Percentiles rank a stretch among this genome's conserved stretches.
Conservation (phyloP, 202 grass and related monocot genomes). For the Zizania palustris region DNA sequence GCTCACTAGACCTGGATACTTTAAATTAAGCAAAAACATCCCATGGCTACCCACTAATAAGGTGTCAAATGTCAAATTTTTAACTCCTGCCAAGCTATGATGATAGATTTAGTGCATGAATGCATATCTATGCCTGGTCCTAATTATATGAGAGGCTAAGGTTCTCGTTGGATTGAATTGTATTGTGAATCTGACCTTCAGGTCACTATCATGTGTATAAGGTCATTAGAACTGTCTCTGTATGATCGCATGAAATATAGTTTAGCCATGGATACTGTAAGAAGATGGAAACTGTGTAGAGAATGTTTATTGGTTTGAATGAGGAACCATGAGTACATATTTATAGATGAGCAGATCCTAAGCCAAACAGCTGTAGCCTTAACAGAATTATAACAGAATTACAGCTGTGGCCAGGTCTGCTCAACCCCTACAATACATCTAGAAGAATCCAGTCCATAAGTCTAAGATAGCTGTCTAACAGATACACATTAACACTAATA, state of each 20-base stretch:
- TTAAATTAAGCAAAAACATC: neutral
- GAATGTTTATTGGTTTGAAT: too few relatives aligned
- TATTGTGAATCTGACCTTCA: neutral
- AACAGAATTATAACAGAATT: too few relatives aligned
- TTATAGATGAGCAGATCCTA: too few relatives aligned
- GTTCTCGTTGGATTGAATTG: neutral
- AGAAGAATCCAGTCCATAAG: too few relatives aligned
- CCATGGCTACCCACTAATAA: neutral
- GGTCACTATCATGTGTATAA: conserved; percentile 17
- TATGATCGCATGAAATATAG: neutral
- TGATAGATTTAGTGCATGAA: conserved; percentile 7
- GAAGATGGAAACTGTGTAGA: too few relatives aligned
- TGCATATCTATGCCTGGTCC: neutral
- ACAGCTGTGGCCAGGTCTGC: too few relatives aligned
- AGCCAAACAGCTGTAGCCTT: too few relatives aligned
- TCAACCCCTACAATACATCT: too few relatives aligned
- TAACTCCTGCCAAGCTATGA: neutral
- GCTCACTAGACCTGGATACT: neutral
- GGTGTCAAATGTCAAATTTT: conserved; percentile 6
- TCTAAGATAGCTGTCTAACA: too few relatives aligned
- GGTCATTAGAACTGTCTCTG: conserved; percentile 13
- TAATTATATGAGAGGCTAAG: conserved; percentile 19
- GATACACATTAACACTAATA: conserved; percentile 17
- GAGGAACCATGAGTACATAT: too few relatives aligned
- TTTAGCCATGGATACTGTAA: neutral